Percentiles rank a stretch among this genome's conserved stretches.
These are phyloP conservation scores for Coccinonectria pachysandricola DNA, from an alignment of 2,329 filamentous ascomycete species.

Conservation along the genomic window DNA sequence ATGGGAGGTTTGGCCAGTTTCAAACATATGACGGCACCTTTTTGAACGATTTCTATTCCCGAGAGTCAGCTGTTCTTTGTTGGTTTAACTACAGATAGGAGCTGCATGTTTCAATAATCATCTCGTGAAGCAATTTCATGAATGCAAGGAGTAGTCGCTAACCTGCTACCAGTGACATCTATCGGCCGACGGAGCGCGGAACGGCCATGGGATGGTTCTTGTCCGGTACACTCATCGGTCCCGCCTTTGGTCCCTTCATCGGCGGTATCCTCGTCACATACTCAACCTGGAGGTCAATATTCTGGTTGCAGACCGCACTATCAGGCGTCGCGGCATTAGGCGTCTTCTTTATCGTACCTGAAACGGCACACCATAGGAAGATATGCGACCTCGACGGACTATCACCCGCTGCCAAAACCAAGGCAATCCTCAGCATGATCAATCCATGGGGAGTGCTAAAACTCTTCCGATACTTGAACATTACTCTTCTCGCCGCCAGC, in stretches of 20 bases:
- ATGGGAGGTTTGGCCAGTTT: too few relatives aligned
- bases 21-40: too few relatives aligned
- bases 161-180: slow-evolving; percentile 40
- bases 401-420: slow-evolving; percentile 35
- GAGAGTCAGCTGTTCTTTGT: too few relatives aligned
- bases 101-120: slow-evolving; percentile 1
- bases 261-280: slow-evolving; percentile 71
- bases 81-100: too few relatives aligned
- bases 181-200: slow-evolving; percentile 56
- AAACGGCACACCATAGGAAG: slow-evolving; percentile 59
- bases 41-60: too few relatives aligned
- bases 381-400: slow-evolving; percentile 51
- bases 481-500: slow-evolving; percentile 48
- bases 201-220: slow-evolving; percentile 68
- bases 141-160: slow-evolving; percentile 3
- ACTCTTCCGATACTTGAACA: slow-evolving; percentile 59
- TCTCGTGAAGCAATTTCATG: slow-evolving; percentile 1
- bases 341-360: slow-evolving; percentile 57
- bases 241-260: slow-evolving; percentile 59
- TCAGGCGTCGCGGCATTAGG: slow-evolving; percentile 49
- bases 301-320: slow-evolving; percentile 65
- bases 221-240: slow-evolving; percentile 60
- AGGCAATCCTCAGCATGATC: slow-evolving; percentile 49
- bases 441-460: slow-evolving; percentile 55
- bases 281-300: slow-evolving; percentile 62